phyloP scores from a whole-genome alignment of 495 filamentous ascomycete genomes.

The Tetracladium setigerum region DNA sequence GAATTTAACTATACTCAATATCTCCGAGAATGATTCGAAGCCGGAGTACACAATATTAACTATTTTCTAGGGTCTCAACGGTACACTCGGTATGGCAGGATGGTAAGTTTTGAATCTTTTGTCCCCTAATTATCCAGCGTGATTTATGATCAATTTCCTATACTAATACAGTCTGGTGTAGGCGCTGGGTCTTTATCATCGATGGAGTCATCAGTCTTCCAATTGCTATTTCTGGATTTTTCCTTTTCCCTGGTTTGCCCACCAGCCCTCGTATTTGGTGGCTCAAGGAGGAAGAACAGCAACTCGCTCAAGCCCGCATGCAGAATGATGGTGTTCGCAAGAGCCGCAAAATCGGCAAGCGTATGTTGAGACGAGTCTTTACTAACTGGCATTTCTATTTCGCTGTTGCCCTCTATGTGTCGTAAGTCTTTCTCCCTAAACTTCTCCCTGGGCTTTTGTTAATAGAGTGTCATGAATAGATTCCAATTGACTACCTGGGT shows the following conservation, averaged over 20 bases:
- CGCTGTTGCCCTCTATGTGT: background rate
- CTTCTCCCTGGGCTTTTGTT: no score
- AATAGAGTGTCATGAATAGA: no score
- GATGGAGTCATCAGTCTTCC: conserved; percentile 37
- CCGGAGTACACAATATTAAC: no score
- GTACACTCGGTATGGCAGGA: conserved; percentile 42
- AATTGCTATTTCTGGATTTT: conserved; percentile 47
- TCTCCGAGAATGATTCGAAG: no score
- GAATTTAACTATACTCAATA: no score
- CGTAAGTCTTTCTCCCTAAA: background rate
- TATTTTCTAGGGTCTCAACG: conserved; percentile 32
- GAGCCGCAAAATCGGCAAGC: conserved; percentile 3
- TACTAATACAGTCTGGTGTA: conserved; percentile 29
- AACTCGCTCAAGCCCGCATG: conserved; percentile 28
- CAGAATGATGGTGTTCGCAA: conserved; percentile 3
- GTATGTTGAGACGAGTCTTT: conserved; percentile 3
- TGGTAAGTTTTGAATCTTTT: conserved; percentile 23
- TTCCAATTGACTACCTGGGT: background rate
- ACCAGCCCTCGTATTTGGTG: conserved; percentile 42
- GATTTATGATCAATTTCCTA: no score
- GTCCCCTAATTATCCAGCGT: no score
- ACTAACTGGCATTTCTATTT: conserved; percentile 5
- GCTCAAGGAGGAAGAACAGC: conserved; percentile 33
- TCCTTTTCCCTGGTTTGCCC: conserved; percentile 52
- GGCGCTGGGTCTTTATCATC: conserved; percentile 62